A percentile compares a stretch with the other conserved stretches of the same genome.
phyloP scores from a whole-genome alignment of 805 yeast genomes.

The Priceomyces haplophilus region DNA sequence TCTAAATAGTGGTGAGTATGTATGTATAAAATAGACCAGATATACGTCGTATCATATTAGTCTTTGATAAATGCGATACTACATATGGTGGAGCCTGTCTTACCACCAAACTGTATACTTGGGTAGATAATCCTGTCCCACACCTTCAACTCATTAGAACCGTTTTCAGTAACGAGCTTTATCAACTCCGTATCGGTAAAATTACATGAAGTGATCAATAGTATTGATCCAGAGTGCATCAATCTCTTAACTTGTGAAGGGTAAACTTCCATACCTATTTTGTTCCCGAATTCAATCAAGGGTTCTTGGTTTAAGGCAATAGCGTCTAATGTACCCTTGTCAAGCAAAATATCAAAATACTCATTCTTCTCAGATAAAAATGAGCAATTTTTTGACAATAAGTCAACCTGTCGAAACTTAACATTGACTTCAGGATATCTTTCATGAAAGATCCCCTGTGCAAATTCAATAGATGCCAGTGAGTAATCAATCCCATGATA shows the following conservation, averaged over 20 bases:
- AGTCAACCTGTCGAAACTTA: conserved; percentile 68
- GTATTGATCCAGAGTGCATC: conserved; percentile 52
- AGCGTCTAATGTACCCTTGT: conserved; percentile 96
- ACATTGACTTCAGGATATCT: conserved; percentile 34
- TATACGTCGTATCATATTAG: conserved; percentile 5
- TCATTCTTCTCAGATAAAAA: conserved; percentile 36
- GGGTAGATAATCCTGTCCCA: conserved; percentile 78
- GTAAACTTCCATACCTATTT: conserved; percentile 57
- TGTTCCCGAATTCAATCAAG: conserved; percentile 40
- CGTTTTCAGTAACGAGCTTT: conserved; percentile 46
- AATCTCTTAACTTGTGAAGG: conserved; percentile 56
- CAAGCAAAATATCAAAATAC: conserved; percentile 72
- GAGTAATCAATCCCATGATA: conserved; percentile 82
- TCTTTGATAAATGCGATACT: conserved; percentile 69
- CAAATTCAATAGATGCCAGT: conserved; percentile 73
- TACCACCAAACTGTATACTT: conserved; percentile 84
- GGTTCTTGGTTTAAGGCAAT: conserved; percentile 75
- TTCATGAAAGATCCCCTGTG: conserved; percentile 51
- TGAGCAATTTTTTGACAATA: conserved; percentile 42
- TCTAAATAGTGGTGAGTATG: not conserved
- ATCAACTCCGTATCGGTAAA: conserved; percentile 80
- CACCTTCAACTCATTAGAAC: conserved; percentile 42
- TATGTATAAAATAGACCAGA: conserved; percentile 1
- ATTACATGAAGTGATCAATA: conserved; percentile 88
- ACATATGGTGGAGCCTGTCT: conserved; percentile 82